Conservation (phyloP, 345 rosid species). For the Syzygium jambos region DNA sequence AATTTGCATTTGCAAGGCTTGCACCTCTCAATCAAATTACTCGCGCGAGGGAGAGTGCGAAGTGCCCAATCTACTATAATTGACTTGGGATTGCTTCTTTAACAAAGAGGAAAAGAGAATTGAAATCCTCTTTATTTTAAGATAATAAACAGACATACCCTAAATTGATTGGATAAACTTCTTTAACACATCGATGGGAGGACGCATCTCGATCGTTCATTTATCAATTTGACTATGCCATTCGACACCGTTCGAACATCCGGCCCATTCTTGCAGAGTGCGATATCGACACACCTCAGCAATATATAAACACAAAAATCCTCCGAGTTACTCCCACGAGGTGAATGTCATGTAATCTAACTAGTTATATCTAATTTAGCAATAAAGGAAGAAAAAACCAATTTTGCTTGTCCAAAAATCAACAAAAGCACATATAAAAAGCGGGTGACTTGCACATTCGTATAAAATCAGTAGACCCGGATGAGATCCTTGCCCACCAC, state of each 20-base stretch:
- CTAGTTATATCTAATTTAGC: background rate
- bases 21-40: background rate
- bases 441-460: background rate
- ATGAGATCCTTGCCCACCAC: background rate
- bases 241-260: background rate
- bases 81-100: background rate
- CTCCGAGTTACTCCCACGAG: background rate
- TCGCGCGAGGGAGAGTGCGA: background rate
- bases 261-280: background rate
- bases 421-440: background rate
- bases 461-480: background rate
- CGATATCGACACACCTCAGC: fast-evolving
- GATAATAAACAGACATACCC: background rate
- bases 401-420: background rate
- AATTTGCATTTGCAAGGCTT: background rate
- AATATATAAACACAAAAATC: background rate
- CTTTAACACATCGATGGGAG: background rate
- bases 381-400: background rate
- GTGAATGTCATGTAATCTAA: background rate
- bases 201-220: background rate
- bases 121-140: background rate
- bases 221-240: background rate
- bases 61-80: background rate
- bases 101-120: background rate
- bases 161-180: background rate